phyloP scores from a whole-genome alignment of 371 early-diverging fungal genomes.

The Mortierella polycephala region DNA sequence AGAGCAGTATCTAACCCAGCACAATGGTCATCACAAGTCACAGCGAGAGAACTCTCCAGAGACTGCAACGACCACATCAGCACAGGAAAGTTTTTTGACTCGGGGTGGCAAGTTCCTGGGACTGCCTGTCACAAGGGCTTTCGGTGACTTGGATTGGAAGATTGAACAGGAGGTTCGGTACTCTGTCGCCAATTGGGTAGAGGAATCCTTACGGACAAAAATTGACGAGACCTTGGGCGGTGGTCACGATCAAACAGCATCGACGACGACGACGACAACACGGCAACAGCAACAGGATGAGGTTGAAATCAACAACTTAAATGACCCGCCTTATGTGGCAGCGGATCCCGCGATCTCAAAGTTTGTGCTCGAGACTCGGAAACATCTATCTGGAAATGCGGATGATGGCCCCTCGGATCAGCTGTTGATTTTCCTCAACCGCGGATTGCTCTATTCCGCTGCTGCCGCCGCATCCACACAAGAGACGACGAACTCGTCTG shows the following conservation, averaged over 20 bases:
- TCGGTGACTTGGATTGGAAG: constrained; percentile 53
- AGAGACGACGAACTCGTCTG: not conserved
- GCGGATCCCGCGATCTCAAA: constrained; percentile 35
- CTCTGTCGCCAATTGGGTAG: constrained; percentile 36
- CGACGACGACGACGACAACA: not conserved
- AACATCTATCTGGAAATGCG: not conserved
- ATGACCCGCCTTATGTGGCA: constrained; percentile 38
- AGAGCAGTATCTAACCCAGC: constrained; percentile 29
- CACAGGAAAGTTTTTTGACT: constrained; percentile 27
- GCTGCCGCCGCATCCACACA: not conserved
- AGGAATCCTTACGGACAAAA: constrained; percentile 15
- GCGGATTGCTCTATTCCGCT: constrained; percentile 29
- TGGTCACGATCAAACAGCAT: constrained; percentile 8
- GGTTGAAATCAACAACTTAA: constrained; percentile 25
- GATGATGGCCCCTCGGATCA: constrained; percentile 26
- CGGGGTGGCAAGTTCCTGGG: constrained; percentile 42
- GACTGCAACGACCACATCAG: not conserved
- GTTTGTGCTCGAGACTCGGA: constrained; percentile 32
- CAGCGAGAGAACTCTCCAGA: not conserved
- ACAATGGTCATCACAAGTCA: constrained; percentile 11
- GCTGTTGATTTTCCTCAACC: constrained; percentile 33
- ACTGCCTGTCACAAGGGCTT: constrained; percentile 47
- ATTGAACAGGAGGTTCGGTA: constrained; percentile 33
- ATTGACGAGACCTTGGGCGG: constrained; percentile 23
- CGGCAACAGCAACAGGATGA: constrained; percentile 5